Conservation (phyloP, 768 basidiomycete genomes). For the Boletus eberwhitei region DNA sequence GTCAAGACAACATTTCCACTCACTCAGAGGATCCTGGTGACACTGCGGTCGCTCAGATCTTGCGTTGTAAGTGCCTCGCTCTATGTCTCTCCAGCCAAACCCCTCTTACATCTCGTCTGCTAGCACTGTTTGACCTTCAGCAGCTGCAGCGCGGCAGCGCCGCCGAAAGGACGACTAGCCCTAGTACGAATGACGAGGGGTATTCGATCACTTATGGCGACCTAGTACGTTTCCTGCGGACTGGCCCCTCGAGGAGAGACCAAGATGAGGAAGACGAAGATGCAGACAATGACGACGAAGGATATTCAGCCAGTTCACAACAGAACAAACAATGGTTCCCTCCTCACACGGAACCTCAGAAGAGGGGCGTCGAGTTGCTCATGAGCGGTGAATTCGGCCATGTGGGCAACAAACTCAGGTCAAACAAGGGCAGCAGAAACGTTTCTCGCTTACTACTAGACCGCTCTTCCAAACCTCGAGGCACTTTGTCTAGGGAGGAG, state of each 20-base stretch:
- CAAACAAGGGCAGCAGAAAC: slow-evolving; percentile 42
- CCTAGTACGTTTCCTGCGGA: slow-evolving; percentile 22
- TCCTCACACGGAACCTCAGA: slow-evolving; percentile 54
- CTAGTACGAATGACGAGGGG: background rate
- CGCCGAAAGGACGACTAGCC: slow-evolving; percentile 5
- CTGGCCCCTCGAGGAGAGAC: slow-evolving; percentile 16
- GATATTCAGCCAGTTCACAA: slow-evolving; percentile 21
- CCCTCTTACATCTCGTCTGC: slow-evolving; percentile 2
- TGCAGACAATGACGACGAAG: slow-evolving; percentile 35
- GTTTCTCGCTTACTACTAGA: slow-evolving; percentile 48
- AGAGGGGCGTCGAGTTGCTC: slow-evolving; percentile 61
- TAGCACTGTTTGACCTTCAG: slow-evolving; percentile 31
- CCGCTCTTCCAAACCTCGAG: slow-evolving; percentile 35
- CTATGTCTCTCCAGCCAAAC: background rate
- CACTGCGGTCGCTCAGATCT: slow-evolving; percentile 25
- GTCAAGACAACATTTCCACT: slow-evolving; percentile 19
- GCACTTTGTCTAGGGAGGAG: slow-evolving; percentile 47
- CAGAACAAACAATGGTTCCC: slow-evolving; percentile 34
- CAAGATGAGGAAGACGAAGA: slow-evolving; percentile 44
- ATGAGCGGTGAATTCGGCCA: slow-evolving; percentile 79
- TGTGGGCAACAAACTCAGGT: slow-evolving; percentile 48
- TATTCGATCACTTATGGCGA: slow-evolving; percentile 22
- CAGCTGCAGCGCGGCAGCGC: slow-evolving; percentile 15
- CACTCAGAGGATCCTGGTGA: background rate
- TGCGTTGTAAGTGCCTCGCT: slow-evolving; percentile 25